Evolutionary conservation across 108 stramenopile species (phyloP), one percentile per base, ranked within the genome.

Genomic region (Aurantiochytrium sp.): DNA sequence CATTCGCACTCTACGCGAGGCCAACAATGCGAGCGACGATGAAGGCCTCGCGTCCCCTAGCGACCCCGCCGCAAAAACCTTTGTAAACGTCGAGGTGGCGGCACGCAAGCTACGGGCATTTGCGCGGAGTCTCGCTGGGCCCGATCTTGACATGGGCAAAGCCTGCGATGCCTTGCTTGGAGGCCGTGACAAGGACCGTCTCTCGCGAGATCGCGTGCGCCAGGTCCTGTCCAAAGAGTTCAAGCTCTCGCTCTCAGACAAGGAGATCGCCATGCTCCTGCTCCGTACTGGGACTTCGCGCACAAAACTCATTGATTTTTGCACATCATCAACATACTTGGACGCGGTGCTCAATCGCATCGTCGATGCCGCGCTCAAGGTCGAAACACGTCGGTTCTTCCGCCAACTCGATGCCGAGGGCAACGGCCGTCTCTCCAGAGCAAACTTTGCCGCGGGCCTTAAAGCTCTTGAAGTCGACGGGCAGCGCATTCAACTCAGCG

Each of bases 321-420:
- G 76, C 76, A 53, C 76, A 12, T 83, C 49, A 21, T 53, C 49
- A 12, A 83, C 76, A 0, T 83, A 83, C 76, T 25, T 83, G 25
- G 76, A 83, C 51, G 76, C 76, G 10, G 76, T 83, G 8, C 51
- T 83, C 19, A 83, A 83, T 23, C 49, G 45, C 51, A 23, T 83
- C 10, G 76, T 83, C 18, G 76, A 83, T 23, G 76, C 76, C 51
- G 76, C 76, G n/a, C 51, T 53, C 45, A 83, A 83, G n/a, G 76
- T 53, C 8, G 76, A 83, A 1, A 53, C 51, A 2, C 45, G n/a
- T 35, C 76, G 51, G 49, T 83, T 83, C 25, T 83, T 83, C 28
- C 45, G 76, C n/a, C 49, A 47, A 23, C 51, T 83, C 51, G 76
- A 83, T 35, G 25, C 25, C 45, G 76, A 47, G 8, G 76, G 76